Conservation (phyloP, 1,284 basidiomycete genomes). For the Leccinum holopus region DNA sequence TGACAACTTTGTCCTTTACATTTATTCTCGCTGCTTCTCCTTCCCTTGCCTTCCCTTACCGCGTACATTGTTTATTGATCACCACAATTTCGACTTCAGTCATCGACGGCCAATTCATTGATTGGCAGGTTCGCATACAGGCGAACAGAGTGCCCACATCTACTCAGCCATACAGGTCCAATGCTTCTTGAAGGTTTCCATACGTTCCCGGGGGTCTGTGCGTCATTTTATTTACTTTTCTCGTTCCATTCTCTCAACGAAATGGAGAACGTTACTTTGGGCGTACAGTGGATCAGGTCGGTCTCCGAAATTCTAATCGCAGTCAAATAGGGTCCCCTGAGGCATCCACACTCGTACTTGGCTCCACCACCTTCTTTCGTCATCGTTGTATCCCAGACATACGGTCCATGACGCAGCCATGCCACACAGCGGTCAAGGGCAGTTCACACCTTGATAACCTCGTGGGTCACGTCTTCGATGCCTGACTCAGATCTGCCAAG, state of each 20-base stretch:
- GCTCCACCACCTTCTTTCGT: background rate
- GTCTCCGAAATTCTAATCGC: background rate
- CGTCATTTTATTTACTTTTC: background rate
- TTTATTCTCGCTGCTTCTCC: background rate
- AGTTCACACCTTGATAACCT: conserved; percentile 7
- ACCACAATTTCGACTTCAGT: background rate
- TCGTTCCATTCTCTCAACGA: background rate
- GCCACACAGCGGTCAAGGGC: background rate
- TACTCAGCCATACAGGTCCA: background rate
- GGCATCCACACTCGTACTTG: background rate
- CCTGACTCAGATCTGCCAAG: background rate
- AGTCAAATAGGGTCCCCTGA: background rate
- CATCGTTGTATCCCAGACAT: background rate
- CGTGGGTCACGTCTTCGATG: background rate
- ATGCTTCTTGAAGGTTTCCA: background rate
- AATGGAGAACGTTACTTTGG: background rate
- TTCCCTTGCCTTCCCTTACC: background rate
- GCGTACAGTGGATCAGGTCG: background rate
- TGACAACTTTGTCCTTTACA: background rate
- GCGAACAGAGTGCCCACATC: background rate
- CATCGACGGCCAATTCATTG: background rate
- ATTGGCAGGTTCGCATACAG: background rate
- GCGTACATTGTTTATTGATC: background rate
- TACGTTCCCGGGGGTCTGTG: background rate
- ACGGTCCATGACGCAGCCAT: background rate